These are phyloP conservation scores for Abrus pulchellus DNA, from an alignment of 306 rosid species.

Conservation along the genomic window DNA sequence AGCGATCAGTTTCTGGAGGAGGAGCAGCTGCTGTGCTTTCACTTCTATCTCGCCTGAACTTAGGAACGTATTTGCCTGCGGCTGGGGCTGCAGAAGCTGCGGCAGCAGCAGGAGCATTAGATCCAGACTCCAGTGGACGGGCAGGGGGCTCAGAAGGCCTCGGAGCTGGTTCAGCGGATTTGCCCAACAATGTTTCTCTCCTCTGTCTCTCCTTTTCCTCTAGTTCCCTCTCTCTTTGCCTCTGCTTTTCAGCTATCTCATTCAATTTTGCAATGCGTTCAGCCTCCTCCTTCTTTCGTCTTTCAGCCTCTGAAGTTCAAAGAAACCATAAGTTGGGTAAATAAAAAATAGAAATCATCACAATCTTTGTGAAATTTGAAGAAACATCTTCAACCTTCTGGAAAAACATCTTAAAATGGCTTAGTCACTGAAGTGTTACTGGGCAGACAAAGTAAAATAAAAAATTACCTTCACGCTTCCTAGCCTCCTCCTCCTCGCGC, in stretches of 20 bases:
- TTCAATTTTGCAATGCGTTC: slow-evolving; percentile 78
- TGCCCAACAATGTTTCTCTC: slow-evolving; percentile 68
- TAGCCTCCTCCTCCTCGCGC: slow-evolving; percentile 86
- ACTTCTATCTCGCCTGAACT: slow-evolving; percentile 57
- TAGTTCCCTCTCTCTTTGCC: slow-evolving; percentile 78
- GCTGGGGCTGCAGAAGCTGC: slow-evolving; percentile 49
- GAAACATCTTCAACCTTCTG: neutral
- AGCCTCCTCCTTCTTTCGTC: slow-evolving; percentile 74
- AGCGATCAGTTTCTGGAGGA: slow-evolving; percentile 70
- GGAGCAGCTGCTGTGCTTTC: slow-evolving; percentile 58
- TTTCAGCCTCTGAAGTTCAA: slow-evolving; percentile 79
- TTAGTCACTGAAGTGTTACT: neutral
- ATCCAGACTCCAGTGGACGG: slow-evolving; percentile 59
- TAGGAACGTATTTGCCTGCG: slow-evolving; percentile 76
- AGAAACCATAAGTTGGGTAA: slow-evolving; percentile 1
- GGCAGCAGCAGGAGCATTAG: slow-evolving; percentile 56
- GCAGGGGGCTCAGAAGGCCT: slow-evolving; percentile 55
- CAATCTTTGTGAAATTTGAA: neutral
- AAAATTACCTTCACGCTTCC: slow-evolving; percentile 77
- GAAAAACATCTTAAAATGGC: neutral
- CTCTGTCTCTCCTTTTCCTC: slow-evolving; percentile 81
- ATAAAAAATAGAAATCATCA: neutral
- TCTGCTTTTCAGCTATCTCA: slow-evolving; percentile 84
- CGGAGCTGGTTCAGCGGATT: slow-evolving; percentile 55
- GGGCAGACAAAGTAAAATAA: neutral